Base-by-base conservation (phyloP, 2,329 filamentous ascomycete species). In the Xylariales sp. region DNA sequence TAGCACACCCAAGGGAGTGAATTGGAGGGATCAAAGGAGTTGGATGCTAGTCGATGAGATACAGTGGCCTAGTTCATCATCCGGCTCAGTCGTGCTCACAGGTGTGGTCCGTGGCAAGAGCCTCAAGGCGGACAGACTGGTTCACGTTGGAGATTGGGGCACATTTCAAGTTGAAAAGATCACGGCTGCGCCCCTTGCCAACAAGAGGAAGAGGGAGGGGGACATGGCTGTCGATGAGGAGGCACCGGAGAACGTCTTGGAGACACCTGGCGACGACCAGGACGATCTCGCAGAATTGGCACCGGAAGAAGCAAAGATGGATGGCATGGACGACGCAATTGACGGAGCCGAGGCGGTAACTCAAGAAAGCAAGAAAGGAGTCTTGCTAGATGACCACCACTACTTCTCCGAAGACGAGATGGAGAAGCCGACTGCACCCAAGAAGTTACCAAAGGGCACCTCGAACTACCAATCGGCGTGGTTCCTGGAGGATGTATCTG, bases 101-200 rank as follows among this genome's bases (percentile, higher is more conserved):
- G 93, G 93, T 49, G 78, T 93, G 4, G 81, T 97, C 19, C 77
- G 93, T 54, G 93, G 93, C 23, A 87, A 81, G 55, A 84, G 85
- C 7, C 61, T 98, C 37, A 97, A 96, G 59, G 85, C 88, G 4
- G 89, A 98, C 59, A 80, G 93, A 41, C 69, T 98, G 28, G 77
- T 96, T 5, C 90, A 97, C 54, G 72, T 98, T 35, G 90, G 90
- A 28, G 90, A 95, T 45, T 96, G 88, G 86, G 93, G 93, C 23
- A 82, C 89, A 40, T 96, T 90, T 58, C 88, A 96, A 63, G 83
- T 98, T 37, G 85, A 89, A 37, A 91, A 88, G 57, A 94, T 98
- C 47, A 82, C 81, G 15, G 81, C 85, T 18, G 86, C 88, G 10
- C 85, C 88, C 2, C 60, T 88, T 11, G 62, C 76, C 4, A 70